Conservation (phyloP, 192 early-diverging fungal species). For the Umbelopsis sp. region DNA sequence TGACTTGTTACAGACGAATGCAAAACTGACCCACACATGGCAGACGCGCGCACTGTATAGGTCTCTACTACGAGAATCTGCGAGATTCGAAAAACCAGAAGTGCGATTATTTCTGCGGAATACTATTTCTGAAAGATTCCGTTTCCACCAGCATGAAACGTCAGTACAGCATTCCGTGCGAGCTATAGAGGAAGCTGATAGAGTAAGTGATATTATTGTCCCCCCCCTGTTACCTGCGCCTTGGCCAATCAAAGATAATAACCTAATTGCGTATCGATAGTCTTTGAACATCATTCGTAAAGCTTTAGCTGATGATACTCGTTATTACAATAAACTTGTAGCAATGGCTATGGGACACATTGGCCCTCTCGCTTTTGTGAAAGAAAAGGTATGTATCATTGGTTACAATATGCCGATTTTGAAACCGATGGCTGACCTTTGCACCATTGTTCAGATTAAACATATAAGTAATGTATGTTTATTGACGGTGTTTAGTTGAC, state of each 20-base stretch:
- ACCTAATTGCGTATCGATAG: not conserved
- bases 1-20: not conserved
- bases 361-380: not conserved
- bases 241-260: not conserved
- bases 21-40: not conserved
- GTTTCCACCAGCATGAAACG: conserved; percentile 17
- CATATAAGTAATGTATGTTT: not conserved
- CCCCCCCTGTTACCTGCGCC: not conserved
- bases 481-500: not conserved
- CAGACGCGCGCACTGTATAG: conserved; percentile 18
- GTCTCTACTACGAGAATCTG: conserved; percentile 7
- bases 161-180: not conserved
- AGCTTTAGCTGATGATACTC: not conserved
- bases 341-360: not conserved
- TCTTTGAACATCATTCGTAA: not conserved
- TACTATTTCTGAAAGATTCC: conserved; percentile 21
- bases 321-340: not conserved
- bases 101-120: not conserved
- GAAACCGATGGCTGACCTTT: not conserved
- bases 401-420: not conserved
- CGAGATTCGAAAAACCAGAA: not conserved
- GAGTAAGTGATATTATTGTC: not conserved
- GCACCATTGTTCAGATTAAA: not conserved
- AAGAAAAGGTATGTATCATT: not conserved
- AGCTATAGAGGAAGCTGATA: conserved; percentile 9